Conservation (phyloP, 1,284 basidiomycete species). For the Kwoniella shivajii region DNA sequence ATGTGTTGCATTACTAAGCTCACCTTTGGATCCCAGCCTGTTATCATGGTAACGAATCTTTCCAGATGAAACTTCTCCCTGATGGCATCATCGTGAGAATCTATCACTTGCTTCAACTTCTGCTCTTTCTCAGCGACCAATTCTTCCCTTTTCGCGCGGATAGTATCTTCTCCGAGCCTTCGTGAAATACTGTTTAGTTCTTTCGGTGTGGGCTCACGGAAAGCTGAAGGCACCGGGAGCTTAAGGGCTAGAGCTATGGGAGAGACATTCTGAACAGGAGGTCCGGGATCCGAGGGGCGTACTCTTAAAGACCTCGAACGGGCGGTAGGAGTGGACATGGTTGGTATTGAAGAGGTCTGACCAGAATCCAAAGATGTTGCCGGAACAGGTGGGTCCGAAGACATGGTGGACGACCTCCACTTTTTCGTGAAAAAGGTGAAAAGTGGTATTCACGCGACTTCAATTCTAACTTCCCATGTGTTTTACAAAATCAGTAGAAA, state of each 20-base stretch:
- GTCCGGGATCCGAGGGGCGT: slow-evolving; percentile 21
- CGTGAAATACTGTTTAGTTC: slow-evolving; percentile 30
- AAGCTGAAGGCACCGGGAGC: neutral
- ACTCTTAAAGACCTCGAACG: slow-evolving; percentile 18
- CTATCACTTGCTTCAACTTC: slow-evolving; percentile 63
- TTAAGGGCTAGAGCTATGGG: neutral
- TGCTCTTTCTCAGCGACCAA: slow-evolving; percentile 63
- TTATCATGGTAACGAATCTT: slow-evolving; percentile 70
- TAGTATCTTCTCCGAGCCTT: slow-evolving; percentile 31
- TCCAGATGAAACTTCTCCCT: slow-evolving; percentile 85
- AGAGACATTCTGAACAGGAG: neutral
- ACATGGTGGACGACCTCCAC: slow-evolving; percentile 43
- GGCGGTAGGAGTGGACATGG: neutral
- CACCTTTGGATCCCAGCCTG: slow-evolving; percentile 70
- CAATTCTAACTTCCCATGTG: too few relatives aligned
- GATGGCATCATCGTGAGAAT: slow-evolving; percentile 74
- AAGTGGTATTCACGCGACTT: too few relatives aligned
- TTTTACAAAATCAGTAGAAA: too few relatives aligned
- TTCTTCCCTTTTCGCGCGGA: slow-evolving; percentile 47
- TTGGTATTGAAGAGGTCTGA: neutral
- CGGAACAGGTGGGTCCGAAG: slow-evolving; percentile 1
- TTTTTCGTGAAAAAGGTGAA: slow-evolving; percentile 6
- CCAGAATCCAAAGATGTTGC: neutral
- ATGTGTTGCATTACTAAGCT: slow-evolving; percentile 24
- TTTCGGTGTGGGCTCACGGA: slow-evolving; percentile 18